Evolutionary conservation across 2,329 filamentous ascomycete species (phyloP), one percentile per base, ranked within the genome.

Genomic region (Hyphodiscus sp.): DNA sequence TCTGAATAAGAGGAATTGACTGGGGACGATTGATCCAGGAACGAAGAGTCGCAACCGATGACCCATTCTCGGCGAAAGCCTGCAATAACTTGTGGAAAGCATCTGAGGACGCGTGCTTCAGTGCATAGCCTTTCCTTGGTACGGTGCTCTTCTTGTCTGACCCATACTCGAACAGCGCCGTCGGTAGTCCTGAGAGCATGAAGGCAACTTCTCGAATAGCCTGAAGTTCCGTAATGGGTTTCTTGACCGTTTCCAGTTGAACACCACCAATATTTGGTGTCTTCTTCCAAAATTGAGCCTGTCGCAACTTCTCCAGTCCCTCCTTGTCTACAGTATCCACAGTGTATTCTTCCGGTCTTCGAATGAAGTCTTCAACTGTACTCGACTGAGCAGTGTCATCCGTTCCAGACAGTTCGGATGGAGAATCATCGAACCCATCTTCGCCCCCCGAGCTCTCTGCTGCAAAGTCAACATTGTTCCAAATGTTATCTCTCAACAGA

Each of bases 161-260:
- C 4, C 58, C 59, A 6, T 67, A 59, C 38, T 64, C 66, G 63
- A 91, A 96, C 1, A 96, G 66, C 1, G 83, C 85, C 2, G 87
- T 92, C 6, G 84, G 79, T 3, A 94, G 73, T 0, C 91, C 91
- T 51, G 83, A 81, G 0, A 97, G 77, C 89, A 96, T 95, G 63
- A 89, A 92, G 0, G 96, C 74, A 0, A 83, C 80, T 65, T 97
- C 91, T 47, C 90, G 82, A 23, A 91, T 73, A 11, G 85, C 74
- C 58, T 91, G 83, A 1, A 87, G 73, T 66, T 96, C 91, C 20
- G 64, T 66, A 41, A 67, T 60, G 20, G 50, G 57, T 45, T 58
- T 65, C 49, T 61, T 65, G 20, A 65, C 62, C 3, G 63, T 66
- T 45, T 64, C 61, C 38, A 65, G 46, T 49, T 58, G 57, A 16